phyloP scores from a whole-genome alignment of 139 green algal genomes.

The Chlorella sp. region DNA sequence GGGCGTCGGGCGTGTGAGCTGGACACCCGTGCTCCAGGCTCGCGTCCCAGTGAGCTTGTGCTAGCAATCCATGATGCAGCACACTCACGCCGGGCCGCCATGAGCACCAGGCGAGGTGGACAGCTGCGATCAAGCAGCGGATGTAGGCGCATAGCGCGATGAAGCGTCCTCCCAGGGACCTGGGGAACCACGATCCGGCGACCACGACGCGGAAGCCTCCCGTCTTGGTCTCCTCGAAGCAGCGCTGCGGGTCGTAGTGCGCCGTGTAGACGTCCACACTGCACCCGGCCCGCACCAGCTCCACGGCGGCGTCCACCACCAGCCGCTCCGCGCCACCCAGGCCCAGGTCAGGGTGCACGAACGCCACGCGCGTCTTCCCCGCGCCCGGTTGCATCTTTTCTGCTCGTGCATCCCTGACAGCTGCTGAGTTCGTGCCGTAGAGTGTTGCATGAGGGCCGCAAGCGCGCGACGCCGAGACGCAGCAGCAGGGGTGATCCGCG shows the following conservation, averaged over 20 bases:
- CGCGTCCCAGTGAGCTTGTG: neutral
- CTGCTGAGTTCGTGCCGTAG: no score
- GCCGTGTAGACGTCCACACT: conserved; percentile 89
- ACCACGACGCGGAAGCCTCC: conserved; percentile 74
- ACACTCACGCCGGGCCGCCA: neutral
- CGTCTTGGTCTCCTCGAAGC: conserved; percentile 84
- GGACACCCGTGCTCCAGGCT: no score
- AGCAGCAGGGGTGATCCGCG: no score
- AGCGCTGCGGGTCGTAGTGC: conserved; percentile 73
- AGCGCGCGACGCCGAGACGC: no score
- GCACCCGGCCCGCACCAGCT: conserved; percentile 72
- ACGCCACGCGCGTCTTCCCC: conserved; percentile 69
- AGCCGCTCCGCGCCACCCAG: conserved; percentile 92
- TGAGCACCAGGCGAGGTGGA: conserved; percentile 52
- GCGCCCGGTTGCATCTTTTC: no score
- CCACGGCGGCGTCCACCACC: conserved; percentile 88
- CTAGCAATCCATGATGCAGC: neutral
- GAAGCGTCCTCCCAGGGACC: conserved; percentile 52
- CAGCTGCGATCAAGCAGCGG: conserved; percentile 66
- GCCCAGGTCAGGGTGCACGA: conserved; percentile 90
- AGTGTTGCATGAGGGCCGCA: no score
- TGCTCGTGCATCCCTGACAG: no score
- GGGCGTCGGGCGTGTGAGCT: no score
- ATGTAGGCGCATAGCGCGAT: conserved; percentile 84
- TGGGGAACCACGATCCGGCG: conserved; percentile 81